Base-by-base conservation (phyloP, 1,139 yeast genomes). In the Lodderomyces pseudojiufengensis region DNA sequence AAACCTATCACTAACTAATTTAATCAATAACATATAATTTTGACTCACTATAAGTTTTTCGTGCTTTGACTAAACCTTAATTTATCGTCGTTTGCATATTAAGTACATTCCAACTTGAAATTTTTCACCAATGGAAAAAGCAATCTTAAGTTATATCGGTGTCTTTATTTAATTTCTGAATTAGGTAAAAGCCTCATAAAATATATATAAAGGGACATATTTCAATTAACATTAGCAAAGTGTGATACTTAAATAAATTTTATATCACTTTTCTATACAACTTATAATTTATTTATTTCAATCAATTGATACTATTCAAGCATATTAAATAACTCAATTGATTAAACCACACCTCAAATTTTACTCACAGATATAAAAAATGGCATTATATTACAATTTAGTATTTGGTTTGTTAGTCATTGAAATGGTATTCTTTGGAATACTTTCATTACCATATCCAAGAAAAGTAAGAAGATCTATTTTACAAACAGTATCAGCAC, bases 391-490 rank as follows among this genome's bases (percentile, higher is more conserved):
- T 60, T 84, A 83, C 65, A 73, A 77, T 39, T 59, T 84, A 43
- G 90, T 88, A 4, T 92, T 90, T 50, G 78, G 76, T 16, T 67
- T 92, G 33, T 73, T 92, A 46, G 76, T 84, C 38, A 49, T 74
- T 22, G 98, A 94, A 63, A 80, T 90, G 81, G 76, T 63, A n/a
- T 65, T 85, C 39, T 92, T 92, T 68, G 74, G 88, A 42, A 56
- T 85, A 28, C 75, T 94, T 50, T 87, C 95, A 10, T 63, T 90
- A 37, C 98, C 98, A 22, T 67, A 87, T 45, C 98, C 98, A 23
- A 73, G 88, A 35, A 67, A 63, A 41, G 56, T 83, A 44, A 80
- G 97, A 52, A 78, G 80, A 54, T 80, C 80, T 15, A 69, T 88
- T 26, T 73, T 92, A 43, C 56, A 69, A 27, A 67, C 81, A 2